Base-by-base conservation (phyloP, 352 stramenopile genomes). In the Phytophthora litchii region DNA sequence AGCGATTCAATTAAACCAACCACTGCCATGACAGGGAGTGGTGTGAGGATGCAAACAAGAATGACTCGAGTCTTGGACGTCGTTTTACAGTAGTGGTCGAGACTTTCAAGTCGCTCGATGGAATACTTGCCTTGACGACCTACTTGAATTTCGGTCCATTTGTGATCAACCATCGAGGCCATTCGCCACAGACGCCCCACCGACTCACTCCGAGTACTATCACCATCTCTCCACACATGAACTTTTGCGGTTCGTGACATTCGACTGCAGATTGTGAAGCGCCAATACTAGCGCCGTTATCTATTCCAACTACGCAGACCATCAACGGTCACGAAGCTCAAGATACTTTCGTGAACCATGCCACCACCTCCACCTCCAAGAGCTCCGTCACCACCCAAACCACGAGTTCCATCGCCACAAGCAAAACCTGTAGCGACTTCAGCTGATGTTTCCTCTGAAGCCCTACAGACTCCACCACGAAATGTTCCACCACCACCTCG, bases 281-380 rank as follows among this genome's bases (percentile, higher is more conserved):
- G 23, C 23, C 5, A 27, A 27, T 27, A 27, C 5, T 27, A 5
- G 23, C 23, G 5, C 23, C 3, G 23, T 5, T 27, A 5, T 27
- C 23, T 27, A 27, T 27, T 27, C 23, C 23, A 27, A 27, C 3
- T 27, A 3, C 23, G 3, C 23, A 5, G 23, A 27, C 3, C 29
- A 38, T 21, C 16, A 54, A 62, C 43, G 27, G 45, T 62, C 54
- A 48, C 48, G 21, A 46, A 32, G 44, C 8, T 8, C 8, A 67
- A 68, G 57, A 64, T 72, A 64, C 58, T 46, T 40, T 47, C 9
- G 31, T 42, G 21, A 44, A 21, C 20, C 5, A 76, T 76, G 66
- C 13, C 60, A 12, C 67, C 61, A 10, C 43, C 55, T 31, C 66
- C 66, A n/a, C 58, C 64, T 9, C 48, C 54, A 6, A 59, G 64